phyloP scores from a whole-genome alignment of 2,329 filamentous ascomycete genomes.

The Trichoderma koningiopsis region DNA sequence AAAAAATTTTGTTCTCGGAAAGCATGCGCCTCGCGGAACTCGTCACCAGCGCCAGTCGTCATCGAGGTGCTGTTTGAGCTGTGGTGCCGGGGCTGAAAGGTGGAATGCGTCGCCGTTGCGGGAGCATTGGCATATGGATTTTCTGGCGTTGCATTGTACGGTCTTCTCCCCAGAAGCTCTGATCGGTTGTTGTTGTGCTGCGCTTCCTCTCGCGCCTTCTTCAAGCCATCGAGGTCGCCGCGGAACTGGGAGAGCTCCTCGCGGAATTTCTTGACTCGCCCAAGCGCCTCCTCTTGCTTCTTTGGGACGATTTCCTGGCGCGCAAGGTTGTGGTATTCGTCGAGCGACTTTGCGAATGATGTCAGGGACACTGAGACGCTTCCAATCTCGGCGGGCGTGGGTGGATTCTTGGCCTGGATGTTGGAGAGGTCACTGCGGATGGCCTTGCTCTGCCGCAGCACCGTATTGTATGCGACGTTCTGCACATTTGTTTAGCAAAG shows the following conservation, averaged over 20 bases:
- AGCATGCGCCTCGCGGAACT: constrained; percentile 76
- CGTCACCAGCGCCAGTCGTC: constrained; percentile 57
- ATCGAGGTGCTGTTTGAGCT: constrained; percentile 38
- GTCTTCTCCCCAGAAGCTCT: constrained; percentile 83
- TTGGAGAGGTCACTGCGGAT: constrained; percentile 75
- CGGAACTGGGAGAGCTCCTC: constrained; percentile 80
- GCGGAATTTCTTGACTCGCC: constrained; percentile 84
- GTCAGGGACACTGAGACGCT: constrained; percentile 78
- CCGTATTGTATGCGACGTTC: constrained; percentile 86
- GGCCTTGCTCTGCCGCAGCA: constrained; percentile 79
- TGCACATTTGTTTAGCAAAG: constrained; percentile 36
- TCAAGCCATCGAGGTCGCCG: constrained; percentile 74
- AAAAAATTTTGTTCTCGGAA: constrained; percentile 91
- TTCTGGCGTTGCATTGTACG: constrained; percentile 79
- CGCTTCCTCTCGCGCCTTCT: constrained; percentile 74
- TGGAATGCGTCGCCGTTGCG: constrained; percentile 36
- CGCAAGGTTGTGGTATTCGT: constrained; percentile 85
- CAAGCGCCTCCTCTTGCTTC: constrained; percentile 88
- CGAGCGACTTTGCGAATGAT: constrained; percentile 82
- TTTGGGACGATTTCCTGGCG: constrained; percentile 86
- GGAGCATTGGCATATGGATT: constrained; percentile 79
- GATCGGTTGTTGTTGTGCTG: constrained; percentile 66
- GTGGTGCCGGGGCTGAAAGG: constrained; percentile 47
- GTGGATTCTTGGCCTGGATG: constrained; percentile 65
- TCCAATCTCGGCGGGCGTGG: constrained; percentile 60